These are phyloP conservation scores for Priceomyces melissophilus DNA, from an alignment of 805 yeast genomes.

Conservation along the genomic window DNA sequence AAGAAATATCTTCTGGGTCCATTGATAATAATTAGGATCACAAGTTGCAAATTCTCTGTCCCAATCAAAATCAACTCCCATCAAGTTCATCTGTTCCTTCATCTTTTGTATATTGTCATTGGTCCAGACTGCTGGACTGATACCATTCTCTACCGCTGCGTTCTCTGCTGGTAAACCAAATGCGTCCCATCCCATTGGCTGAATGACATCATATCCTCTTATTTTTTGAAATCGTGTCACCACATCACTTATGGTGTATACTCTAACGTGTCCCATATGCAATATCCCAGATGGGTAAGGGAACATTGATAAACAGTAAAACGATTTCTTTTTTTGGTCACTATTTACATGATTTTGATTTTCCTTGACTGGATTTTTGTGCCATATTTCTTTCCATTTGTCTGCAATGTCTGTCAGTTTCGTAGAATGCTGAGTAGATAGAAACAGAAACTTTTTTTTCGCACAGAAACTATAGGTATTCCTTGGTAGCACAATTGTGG, in stretches of 20 bases:
- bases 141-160: constrained; percentile 86
- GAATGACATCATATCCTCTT: constrained; percentile 74
- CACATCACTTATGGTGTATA: constrained; percentile 86
- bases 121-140: constrained; percentile 85
- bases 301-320: constrained; percentile 80
- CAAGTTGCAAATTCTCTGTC: constrained; percentile 85
- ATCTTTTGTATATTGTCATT: constrained; percentile 71
- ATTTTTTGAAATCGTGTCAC: constrained; percentile 74
- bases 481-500: no score
- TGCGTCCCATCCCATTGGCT: constrained; percentile 99
- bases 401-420: constrained; percentile 33
- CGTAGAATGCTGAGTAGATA: no score
- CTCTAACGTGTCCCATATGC: constrained; percentile 93
- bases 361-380: constrained; percentile 25
- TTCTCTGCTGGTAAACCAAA: constrained; percentile 98
- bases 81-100: constrained; percentile 74
- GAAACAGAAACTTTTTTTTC: no score
- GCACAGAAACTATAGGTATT: no score
- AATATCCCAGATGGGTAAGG: constrained; percentile 94
- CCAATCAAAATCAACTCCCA: constrained; percentile 93
- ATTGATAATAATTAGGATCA: constrained; percentile 80
- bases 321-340: constrained; percentile 17
- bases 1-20: constrained; percentile 86
- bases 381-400: constrained; percentile 56
- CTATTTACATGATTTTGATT: constrained; percentile 16